Conservation (phyloP, 768 basidiomycete genomes). For the Fibroporia radiculosa region DNA sequence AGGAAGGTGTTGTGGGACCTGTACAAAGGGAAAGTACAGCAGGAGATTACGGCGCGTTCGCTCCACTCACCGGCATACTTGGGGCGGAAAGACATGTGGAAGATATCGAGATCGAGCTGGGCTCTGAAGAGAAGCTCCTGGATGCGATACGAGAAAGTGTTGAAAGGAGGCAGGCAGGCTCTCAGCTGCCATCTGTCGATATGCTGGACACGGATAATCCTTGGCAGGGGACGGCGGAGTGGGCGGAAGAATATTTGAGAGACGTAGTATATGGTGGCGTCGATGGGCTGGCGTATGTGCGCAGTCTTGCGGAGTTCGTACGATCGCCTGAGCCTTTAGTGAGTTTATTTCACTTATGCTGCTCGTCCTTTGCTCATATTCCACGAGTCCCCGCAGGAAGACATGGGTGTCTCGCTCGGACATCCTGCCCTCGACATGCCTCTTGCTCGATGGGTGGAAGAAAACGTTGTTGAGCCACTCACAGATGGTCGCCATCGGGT, state of each 20-base stretch:
- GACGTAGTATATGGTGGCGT: conserved; percentile 78
- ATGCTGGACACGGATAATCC: conserved; percentile 21
- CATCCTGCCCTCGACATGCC: conserved; percentile 24
- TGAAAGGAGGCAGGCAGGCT: conserved; percentile 7
- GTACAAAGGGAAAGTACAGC: conserved; percentile 44
- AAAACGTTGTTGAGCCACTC: conserved; percentile 31
- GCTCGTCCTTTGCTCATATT: not conserved
- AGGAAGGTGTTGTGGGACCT: conserved; percentile 35
- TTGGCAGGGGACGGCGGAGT: conserved; percentile 43
- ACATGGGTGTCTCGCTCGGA: conserved; percentile 2
- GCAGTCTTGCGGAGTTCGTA: conserved; percentile 72
- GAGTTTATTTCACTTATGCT: not conserved
- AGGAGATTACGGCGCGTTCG: conserved; percentile 57
- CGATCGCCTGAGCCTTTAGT: conserved; percentile 20
- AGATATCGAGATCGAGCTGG: conserved; percentile 14
- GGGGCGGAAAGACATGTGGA: conserved; percentile 14
- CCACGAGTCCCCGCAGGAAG: conserved; percentile 3
- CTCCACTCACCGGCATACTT: conserved; percentile 38
- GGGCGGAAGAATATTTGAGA: conserved; percentile 57
- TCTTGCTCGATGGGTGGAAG: conserved; percentile 32
- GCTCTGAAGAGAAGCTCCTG: conserved; percentile 24
- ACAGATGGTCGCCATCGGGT: conserved; percentile 33
- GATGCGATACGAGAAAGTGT: conserved; percentile 15
- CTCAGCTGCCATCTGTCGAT: conserved; percentile 1
- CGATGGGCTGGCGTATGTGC: conserved; percentile 68